phyloP scores from a whole-genome alignment of 2,329 filamentous ascomycete genomes.

The Diplodia sapinea region DNA sequence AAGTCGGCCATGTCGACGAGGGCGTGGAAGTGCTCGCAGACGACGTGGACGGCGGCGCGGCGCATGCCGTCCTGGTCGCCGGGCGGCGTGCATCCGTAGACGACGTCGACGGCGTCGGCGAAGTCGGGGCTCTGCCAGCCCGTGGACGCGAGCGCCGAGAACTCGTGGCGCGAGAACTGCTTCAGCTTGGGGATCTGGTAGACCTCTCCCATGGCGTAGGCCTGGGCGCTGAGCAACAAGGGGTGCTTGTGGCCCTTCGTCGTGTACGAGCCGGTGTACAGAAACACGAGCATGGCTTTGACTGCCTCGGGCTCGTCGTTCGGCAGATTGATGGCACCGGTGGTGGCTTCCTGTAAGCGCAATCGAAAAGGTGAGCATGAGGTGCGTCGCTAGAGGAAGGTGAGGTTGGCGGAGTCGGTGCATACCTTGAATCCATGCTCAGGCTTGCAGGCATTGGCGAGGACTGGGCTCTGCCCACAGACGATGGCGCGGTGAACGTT shows the following conservation, averaged over 20 bases:
- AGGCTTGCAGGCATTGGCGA: background rate
- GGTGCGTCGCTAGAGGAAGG: no score
- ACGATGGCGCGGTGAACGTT: background rate
- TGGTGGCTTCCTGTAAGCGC: background rate
- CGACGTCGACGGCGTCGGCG: background rate
- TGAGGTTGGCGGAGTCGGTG: no score
- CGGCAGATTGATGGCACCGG: constrained; percentile 63
- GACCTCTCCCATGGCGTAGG: background rate
- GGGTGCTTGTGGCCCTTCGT: no score
- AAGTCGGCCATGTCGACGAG: background rate
- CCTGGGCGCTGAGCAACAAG: background rate
- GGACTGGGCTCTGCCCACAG: background rate
- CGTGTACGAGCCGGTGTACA: constrained; percentile 80
- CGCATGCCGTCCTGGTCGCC: background rate
- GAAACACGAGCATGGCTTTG: constrained; percentile 79
- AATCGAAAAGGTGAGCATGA: background rate
- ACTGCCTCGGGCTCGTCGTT: constrained; percentile 74
- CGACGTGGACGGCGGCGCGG: background rate
- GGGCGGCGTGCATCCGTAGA: background rate
- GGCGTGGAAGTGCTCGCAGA: background rate
- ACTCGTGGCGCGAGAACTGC: no score
- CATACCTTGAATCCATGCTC: background rate
- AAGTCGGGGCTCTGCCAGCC: background rate
- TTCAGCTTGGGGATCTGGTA: background rate
- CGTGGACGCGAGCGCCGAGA: background rate